A percentile compares a stretch with the other conserved stretches of the same genome.
Conservation (phyloP, 352 stramenopile species). For the Pythium phragmiticola region DNA sequence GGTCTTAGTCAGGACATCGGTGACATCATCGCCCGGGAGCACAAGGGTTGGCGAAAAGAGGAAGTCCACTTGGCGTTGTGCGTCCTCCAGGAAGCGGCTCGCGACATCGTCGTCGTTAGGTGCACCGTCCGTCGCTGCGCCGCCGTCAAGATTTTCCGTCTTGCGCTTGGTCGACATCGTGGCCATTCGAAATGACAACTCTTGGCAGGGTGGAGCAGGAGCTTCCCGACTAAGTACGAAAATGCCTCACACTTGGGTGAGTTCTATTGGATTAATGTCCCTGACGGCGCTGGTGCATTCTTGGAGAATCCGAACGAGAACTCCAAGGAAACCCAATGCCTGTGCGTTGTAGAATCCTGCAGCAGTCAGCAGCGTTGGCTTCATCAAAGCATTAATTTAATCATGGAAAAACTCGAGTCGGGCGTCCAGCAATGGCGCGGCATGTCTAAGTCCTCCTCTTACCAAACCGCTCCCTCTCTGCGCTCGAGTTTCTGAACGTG, state of each 20-base stretch:
- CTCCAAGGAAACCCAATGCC: background rate
- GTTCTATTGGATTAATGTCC: background rate
- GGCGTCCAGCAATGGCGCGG: background rate
- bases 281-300: background rate
- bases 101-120: constrained; percentile 35
- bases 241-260: background rate
- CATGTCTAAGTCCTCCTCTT: no score
- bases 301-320: background rate
- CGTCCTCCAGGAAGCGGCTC: constrained; percentile 64
- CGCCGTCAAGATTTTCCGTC: constrained; percentile 26
- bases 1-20: constrained; percentile 68
- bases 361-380: constrained; percentile 5
- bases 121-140: constrained; percentile 18
- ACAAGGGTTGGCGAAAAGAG: constrained; percentile 68
- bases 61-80: constrained; percentile 78
- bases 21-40: constrained; percentile 80
- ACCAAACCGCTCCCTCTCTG: background rate
- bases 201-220: background rate
- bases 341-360: background rate
- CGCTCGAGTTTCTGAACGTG: background rate
- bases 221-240: constrained; percentile 26
- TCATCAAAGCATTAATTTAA: constrained; percentile 17
- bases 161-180: constrained; percentile 57
- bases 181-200: constrained; percentile 16
- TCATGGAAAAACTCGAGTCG: constrained; percentile 8